Evolutionary conservation across 192 early-diverging fungal species (phyloP).

Genomic region (Coemansia sp.): DNA sequence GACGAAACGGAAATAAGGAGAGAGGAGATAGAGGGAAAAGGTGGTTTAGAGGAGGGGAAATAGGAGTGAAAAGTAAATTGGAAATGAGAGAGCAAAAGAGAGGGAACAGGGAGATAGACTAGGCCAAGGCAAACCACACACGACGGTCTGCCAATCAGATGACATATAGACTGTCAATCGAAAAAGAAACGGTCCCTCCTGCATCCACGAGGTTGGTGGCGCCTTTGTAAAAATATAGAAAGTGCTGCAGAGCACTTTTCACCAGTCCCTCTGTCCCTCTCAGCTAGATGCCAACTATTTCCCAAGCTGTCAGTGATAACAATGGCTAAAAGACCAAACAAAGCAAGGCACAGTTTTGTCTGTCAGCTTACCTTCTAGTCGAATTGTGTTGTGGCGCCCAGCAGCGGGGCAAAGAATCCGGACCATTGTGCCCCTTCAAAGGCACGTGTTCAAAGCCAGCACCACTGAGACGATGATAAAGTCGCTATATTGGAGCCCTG

Average conservation of each 20-base stretch:
- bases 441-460: not conserved
- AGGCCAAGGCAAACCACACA: not conserved
- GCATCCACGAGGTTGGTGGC: constrained; percentile 11
- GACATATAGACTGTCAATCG: constrained; percentile 1
- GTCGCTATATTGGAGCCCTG: too few relatives aligned
- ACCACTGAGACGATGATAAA: not conserved
- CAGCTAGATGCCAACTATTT: not conserved
- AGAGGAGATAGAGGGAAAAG: not conserved
- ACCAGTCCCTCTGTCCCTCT: not conserved
- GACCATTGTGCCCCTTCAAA: not conserved
- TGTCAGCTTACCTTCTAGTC: not conserved
- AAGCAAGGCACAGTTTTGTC: not conserved
- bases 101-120: not conserved
- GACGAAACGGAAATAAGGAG: constrained; percentile 3
- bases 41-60: constrained; percentile 10
- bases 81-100: not conserved
- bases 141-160: constrained; percentile 21
- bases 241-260: not conserved
- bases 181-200: constrained; percentile 23
- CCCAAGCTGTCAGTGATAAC: not conserved
- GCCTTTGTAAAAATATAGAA: constrained; percentile 4
- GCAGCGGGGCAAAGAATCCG: not conserved
- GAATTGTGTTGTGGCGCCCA: not conserved
- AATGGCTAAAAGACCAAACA: not conserved
- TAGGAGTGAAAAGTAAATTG: not conserved